These are phyloP conservation scores for Amphirosellinia nigrospora DNA, from an alignment of 495 filamentous ascomycete species.

Conservation along the genomic window DNA sequence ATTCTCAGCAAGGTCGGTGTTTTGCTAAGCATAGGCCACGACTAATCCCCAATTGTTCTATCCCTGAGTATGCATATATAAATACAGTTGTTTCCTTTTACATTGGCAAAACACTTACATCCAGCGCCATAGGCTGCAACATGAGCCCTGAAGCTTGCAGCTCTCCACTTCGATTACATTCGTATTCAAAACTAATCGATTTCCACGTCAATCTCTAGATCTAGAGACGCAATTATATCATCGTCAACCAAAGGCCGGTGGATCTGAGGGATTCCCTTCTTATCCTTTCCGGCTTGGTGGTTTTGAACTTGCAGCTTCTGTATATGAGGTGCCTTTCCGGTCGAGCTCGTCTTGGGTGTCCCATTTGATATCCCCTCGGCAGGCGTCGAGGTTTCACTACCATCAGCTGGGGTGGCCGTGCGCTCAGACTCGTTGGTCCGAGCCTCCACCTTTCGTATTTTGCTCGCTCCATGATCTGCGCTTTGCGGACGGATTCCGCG, in stretches of 20 bases:
- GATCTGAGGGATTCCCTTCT: conserved; percentile 67
- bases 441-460: conserved; percentile 60
- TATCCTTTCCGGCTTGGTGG: conserved; percentile 47
- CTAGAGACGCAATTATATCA: conserved; percentile 80
- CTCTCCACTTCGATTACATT: background rate
- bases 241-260: conserved; percentile 79
- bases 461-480: conserved; percentile 78
- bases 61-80: background rate
- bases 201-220: conserved; percentile 82
- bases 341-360: conserved; percentile 31
- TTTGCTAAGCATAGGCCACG: too few relatives aligned
- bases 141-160: background rate
- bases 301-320: conserved; percentile 62
- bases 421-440: conserved; percentile 59
- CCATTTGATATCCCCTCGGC: conserved; percentile 44
- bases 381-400: conserved; percentile 38
- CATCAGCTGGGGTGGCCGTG: conserved; percentile 49
- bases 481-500: conserved; percentile 79
- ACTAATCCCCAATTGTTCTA: background rate
- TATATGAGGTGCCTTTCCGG: conserved; percentile 47
- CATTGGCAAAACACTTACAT: background rate
- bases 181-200: conserved; percentile 48
- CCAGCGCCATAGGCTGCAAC: background rate
- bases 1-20: background rate
- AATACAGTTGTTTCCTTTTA: background rate